A percentile compares a stretch with the other conserved stretches of the same genome.
phyloP scores from a whole-genome alignment of 139 green algal species.

The Chlamydomonas schloesseri region DNA sequence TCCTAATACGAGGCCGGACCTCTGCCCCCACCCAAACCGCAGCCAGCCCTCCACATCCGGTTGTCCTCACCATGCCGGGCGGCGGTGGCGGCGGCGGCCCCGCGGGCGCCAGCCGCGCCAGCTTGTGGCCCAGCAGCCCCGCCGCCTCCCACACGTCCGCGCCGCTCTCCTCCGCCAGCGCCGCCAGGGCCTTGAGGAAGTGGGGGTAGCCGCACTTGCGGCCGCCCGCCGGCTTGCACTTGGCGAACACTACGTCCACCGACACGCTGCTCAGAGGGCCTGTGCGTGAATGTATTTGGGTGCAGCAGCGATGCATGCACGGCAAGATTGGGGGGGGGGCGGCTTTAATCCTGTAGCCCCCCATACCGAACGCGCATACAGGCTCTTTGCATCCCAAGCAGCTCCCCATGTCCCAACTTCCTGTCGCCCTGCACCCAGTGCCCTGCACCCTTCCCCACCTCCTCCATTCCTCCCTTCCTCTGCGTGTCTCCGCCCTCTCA shows the following conservation, averaged over 20 bases:
- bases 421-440: background rate
- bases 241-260: background rate
- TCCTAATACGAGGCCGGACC: no score
- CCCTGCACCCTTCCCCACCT: background rate
- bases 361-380: no score
- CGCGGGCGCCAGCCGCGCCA: background rate
- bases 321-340: background rate
- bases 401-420: no score
- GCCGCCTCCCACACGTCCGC: conserved; percentile 25
- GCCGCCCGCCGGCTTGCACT: background rate
- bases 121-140: background rate
- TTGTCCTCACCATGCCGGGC: no score
- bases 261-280: background rate
- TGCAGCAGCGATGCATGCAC: no score
- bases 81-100: no score
- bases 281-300: background rate
- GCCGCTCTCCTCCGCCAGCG: conserved; percentile 15
- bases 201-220: background rate
- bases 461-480: background rate
- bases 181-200: conserved; percentile 3
- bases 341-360: no score
- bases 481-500: no score
- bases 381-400: no score
- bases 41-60: no score
- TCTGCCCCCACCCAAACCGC: no score